Evolutionary conservation across 2,329 filamentous ascomycete species (phyloP), one percentile per base, ranked within the genome.

Genomic region (Stachybotrys elegans): DNA sequence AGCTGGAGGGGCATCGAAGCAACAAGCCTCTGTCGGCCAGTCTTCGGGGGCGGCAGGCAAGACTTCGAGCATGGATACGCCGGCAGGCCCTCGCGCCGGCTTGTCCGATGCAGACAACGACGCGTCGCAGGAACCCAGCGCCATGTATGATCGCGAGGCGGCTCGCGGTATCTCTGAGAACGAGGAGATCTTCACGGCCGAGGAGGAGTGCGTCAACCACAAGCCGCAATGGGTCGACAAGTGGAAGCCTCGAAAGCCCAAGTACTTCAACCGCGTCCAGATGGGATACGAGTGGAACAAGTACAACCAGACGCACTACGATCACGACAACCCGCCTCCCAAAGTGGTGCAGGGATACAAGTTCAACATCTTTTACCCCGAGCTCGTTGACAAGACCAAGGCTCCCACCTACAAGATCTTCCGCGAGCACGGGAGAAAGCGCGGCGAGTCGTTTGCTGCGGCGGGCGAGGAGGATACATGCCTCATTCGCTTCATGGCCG

Each of bases 281-380:
- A 96, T 96, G 88, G 93, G 93, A 43, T 98, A 97, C 65, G 93
- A 98, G 66, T 98, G 93, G 93, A 98, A 98, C 74, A 98, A 98
- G 68, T 98, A 98, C 76, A 98, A 98, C 60, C 93, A 98, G 69
- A 98, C 93, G 12, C 93, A 98, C 68, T 98, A 98, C 69, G 93
- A 97, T 64, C 89, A 96, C 64, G 92, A 97, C 61, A 96, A 97
- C 58, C 93, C 93, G 3, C 93, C 93, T 2, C 93, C 93, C 21
- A 96, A 95, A 68, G 92, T 98, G 6, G 93, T 98, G 11, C 93
- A 98, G 64, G 93, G 93, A 45, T 98, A 98, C 75, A 96, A 95
- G 65, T 98, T 98, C 76, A 97, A 98, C 69, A 92, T 98, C 42
- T 98, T 98, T 69, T 98, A 98, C 60, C 93, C 93, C 0, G 93